Evolutionary conservation across 2,329 filamentous ascomycete genomes (phyloP), one percentile per base, ranked within the genome.

Genomic region (Arthroderma sp.): DNA sequence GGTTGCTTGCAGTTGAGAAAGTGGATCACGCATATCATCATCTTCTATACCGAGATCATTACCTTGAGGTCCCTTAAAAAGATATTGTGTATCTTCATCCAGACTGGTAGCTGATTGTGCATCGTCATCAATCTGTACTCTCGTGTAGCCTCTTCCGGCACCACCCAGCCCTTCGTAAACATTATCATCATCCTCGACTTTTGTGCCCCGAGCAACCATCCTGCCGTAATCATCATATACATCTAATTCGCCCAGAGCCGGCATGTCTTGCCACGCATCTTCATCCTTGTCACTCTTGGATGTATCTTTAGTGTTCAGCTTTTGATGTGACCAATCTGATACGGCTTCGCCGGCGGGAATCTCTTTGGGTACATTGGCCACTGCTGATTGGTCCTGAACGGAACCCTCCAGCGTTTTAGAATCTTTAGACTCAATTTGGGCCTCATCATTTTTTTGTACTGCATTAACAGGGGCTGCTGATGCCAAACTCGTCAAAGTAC

Each of bases 41-140:
- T 88, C 84, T 42, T 80, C 76, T 33, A 70, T 56, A 4, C 75
- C 68, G 6, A 75, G 73, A 2, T 80, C 81, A 73, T 75, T 82
- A 38, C 69, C 73, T 44, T 71, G 72, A 9, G 72, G 65, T 48
- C 86, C 80, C 53, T 86, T 89, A 70, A 98, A 98, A 3, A 98
- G 73, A 61, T 98, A 98, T 45, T 87, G 80, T 0, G 91, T 98
- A 57, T 96, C 89, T 47, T 98, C 91, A 59, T 98, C 91, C 79
- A 98, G 79, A 66, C 89, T 96, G 3, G 87, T 98, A 40, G 83
- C 83, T 29, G 88, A 95, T 60, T 94, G 79, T 9, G 82, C 88
- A 63, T 98, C 91, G 51, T 98, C 91, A 55, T 98, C 91, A 55
- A 94, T 75, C 50, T 93, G 77, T n/a, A 98, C 86, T 40, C 87